These are phyloP conservation scores for Arabidopsis thaliana DNA, from an alignment of 345 rosid genomes.

Conservation along the genomic window TAIR10.1 NC_003074.8:1850001-1850500, in stretches of 20 bases:
- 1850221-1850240: neutral
- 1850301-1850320: too few species aligned
- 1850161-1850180: neutral
- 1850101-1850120: neutral
- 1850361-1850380: constrained; percentile 6
- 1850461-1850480: neutral
- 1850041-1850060: neutral
- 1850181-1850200: neutral
- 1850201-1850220: neutral
- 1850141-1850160: neutral
- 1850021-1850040: neutral
- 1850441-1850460: neutral
- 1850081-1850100: neutral
- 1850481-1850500: neutral
- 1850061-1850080: neutral
- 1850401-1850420: neutral
- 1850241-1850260: constrained; percentile 4
- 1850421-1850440: neutral
- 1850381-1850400: neutral
- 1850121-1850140: neutral
- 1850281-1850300: neutral
- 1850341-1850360: constrained; percentile 10
- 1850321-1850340: constrained; percentile 1
- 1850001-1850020: neutral
- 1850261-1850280: neutral